Evolutionary conservation across 2,329 filamentous ascomycete species (phyloP), one percentile per base, ranked within the genome.

Genomic region (Diaporthe destruens): DNA sequence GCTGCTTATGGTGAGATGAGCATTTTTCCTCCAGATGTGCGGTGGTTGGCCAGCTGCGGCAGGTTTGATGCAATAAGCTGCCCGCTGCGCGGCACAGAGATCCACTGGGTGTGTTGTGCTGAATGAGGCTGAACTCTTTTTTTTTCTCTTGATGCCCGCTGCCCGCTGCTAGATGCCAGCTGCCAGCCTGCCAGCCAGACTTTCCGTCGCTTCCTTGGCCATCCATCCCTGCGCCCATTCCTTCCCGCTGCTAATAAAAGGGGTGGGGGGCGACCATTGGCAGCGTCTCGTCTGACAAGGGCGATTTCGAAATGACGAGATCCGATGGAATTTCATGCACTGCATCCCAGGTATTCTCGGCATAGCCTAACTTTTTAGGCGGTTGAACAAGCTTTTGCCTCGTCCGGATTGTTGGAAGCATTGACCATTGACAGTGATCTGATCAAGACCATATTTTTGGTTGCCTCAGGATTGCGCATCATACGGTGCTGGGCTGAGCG

Each of bases 161-260:
- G n/a, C n/a, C n/a, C n/a, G n/a, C n/a, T n/a, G n/a, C n/a, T n/a
- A n/a, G n/a, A n/a, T n/a, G n/a, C n/a, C n/a, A n/a, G n/a, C 68
- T 29, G 34, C 55, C 34, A 34, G 53, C 61, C 47, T 39, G 44
- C 61, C 47, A 53, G 44, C 47, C 20, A 36, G 59, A n/a, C 16
- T 14, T n/a, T 42, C 39, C 14, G 47, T 61, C 36, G 42, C 59
- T 49, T 36, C 44, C 44, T 65, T 51, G 29, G 20, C 44, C 44
- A 69, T 61, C 44, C 44, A 69, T 61, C 51, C 55, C 47, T 59
- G 55, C 67, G n/a, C n/a, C n/a, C 32, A 59, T 29, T 59, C 54
- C 67, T 69, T 69, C 67, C 67, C 67, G 67, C 29, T 69, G 61
- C 61, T 65, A 65, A 51, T 65, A 65, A 65, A 65, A 51, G 47